Conservation (phyloP, 192 early-diverging fungal genomes). For the Entomortierella lignicola region DNA sequence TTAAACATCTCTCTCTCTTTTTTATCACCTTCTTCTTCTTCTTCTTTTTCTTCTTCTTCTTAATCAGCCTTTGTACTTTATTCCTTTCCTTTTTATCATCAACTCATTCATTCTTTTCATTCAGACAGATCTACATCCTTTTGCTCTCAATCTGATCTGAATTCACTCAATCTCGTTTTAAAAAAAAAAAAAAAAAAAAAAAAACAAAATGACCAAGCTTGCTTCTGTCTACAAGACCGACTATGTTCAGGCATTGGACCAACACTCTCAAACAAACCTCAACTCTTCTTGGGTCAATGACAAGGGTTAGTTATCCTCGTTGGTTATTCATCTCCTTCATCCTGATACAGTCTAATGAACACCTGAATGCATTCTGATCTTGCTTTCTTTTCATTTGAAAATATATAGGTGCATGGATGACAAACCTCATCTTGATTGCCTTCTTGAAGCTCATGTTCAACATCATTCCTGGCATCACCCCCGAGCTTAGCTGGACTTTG, state of each 20-base stretch:
- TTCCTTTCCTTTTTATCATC: background rate
- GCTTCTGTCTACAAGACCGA: slow-evolving; percentile 53
- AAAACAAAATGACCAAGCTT: slow-evolving; percentile 40
- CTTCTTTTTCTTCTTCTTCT: background rate
- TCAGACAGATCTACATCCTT: background rate
- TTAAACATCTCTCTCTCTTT: no score
- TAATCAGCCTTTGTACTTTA: background rate
- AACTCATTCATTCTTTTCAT: background rate
- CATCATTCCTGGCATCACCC: slow-evolving; percentile 89
- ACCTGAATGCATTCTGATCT: no score
- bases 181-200: background rate
- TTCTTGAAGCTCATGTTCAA: slow-evolving; percentile 81
- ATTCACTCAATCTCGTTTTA: background rate
- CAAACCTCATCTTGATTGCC: slow-evolving; percentile 87
- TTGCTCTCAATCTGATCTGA: no score
- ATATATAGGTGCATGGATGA: slow-evolving; percentile 89
- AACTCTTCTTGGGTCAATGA: slow-evolving; percentile 73
- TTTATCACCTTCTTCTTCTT: background rate
- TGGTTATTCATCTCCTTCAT: slow-evolving; percentile 15
- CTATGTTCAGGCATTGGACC: slow-evolving; percentile 61
- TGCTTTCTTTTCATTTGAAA: background rate
- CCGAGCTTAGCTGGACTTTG: slow-evolving; percentile 96
- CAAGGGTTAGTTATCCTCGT: no score
- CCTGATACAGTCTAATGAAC: background rate
- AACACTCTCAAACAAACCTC: slow-evolving; percentile 68